These are phyloP conservation scores for Bruguiera gymnorhiza DNA, from an alignment of 345 rosid species.

Conservation along the genomic window DNA sequence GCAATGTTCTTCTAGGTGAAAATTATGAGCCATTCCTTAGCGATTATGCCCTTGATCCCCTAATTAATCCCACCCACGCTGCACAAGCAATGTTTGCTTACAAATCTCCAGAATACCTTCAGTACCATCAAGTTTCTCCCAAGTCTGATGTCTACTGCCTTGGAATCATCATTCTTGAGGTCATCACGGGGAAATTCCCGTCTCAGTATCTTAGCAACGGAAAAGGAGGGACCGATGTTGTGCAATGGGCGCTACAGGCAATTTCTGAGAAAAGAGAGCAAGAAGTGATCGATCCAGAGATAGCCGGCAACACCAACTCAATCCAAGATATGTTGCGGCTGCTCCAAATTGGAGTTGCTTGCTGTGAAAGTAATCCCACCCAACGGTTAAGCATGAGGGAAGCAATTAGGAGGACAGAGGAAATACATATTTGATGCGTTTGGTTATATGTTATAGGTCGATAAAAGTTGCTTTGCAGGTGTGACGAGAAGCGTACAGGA, in stretches of 20 bases:
- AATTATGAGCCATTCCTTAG: constrained; percentile 15
- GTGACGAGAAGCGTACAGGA: constrained; percentile 7
- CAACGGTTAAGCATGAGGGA: constrained; percentile 25
- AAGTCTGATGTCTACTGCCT: constrained; percentile 28
- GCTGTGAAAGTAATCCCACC: constrained; percentile 6
- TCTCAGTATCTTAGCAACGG: constrained; percentile 31
- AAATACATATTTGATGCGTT: constrained; percentile 14
- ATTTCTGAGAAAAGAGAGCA: constrained; percentile 18
- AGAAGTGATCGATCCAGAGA: constrained; percentile 29
- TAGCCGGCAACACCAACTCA: constrained; percentile 8
- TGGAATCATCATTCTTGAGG: constrained; percentile 27
- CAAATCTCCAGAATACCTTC: constrained; percentile 24
- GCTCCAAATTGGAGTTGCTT: constrained; percentile 20
- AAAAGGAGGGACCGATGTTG: constrained; percentile 30
- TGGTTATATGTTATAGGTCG: not conserved
- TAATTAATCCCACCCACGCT: constrained; percentile 15
- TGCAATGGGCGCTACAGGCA: constrained; percentile 20
- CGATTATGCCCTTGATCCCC: constrained; percentile 27
- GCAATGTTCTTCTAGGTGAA: constrained; percentile 23
- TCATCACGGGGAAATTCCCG: constrained; percentile 31
- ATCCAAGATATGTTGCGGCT: constrained; percentile 19
- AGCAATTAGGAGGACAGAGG: constrained; percentile 25
- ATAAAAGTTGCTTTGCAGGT: constrained; percentile 3
- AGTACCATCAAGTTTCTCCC: constrained; percentile 10
- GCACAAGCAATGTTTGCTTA: constrained; percentile 27